Evolutionary conservation across 805 yeast species (phyloP).

Genomic region (Lachancea lanzarotensis): DNA sequence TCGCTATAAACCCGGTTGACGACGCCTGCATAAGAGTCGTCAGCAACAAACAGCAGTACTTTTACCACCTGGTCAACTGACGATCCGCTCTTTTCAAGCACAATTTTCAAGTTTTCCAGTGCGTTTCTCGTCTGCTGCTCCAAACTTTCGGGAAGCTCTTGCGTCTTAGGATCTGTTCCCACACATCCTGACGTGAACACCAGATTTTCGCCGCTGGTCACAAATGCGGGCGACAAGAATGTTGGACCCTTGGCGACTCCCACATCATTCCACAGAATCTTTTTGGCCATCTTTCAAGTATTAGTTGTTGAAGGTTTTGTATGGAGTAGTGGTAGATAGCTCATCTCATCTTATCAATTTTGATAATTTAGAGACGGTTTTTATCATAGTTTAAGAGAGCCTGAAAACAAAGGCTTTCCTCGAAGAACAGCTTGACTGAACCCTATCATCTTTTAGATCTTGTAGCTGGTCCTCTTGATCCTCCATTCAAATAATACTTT

Average conservation of each 20-base stretch:
- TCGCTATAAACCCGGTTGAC: slow-evolving; percentile 44
- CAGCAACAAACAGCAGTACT: slow-evolving; percentile 43
- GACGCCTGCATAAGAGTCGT: slow-evolving; percentile 36
- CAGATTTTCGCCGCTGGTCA: slow-evolving; percentile 32
- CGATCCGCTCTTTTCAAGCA: slow-evolving; percentile 40
- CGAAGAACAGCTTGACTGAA: background rate
- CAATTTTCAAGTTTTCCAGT: slow-evolving; percentile 38
- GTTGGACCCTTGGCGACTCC: slow-evolving; percentile 24
- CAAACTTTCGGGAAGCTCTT: slow-evolving; percentile 37
- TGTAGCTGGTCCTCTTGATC: slow-evolving; percentile 4
- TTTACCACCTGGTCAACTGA: slow-evolving; percentile 42
- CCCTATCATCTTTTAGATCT: background rate
- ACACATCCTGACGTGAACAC: slow-evolving; percentile 46
- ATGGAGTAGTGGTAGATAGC: too few relatives aligned
- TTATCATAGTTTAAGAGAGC: too few relatives aligned
- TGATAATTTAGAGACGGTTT: background rate
- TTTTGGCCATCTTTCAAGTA: slow-evolving; percentile 3
- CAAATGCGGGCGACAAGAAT: slow-evolving; percentile 38
- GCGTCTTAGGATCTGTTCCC: slow-evolving; percentile 38
- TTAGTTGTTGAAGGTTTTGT: background rate
- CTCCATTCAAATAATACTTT: slow-evolving; percentile 23
- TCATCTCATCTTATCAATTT: background rate
- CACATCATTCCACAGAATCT: slow-evolving; percentile 30
- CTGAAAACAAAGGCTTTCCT: too few relatives aligned
- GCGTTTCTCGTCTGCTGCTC: slow-evolving; percentile 42